A percentile compares a stretch with the other conserved stretches of the same genome.
Conservation (phyloP, 2,329 filamentous ascomycete species). For the Sporothrix mexicana region DNA sequence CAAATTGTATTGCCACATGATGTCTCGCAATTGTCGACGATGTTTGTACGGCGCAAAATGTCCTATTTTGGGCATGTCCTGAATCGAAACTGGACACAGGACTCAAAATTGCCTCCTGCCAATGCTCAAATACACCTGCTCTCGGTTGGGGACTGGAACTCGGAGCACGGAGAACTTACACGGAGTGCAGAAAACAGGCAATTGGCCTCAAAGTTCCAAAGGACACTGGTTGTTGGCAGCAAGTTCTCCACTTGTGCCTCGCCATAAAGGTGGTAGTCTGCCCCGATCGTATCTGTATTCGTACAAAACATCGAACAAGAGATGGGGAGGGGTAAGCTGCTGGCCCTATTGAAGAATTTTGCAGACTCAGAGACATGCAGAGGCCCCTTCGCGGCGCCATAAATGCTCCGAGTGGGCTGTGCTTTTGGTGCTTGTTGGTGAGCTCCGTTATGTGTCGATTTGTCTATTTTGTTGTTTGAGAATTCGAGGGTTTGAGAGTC, state of each 20-base stretch:
- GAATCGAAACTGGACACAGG: no score
- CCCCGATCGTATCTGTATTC: background rate
- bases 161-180: no score
- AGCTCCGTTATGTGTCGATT: slow-evolving; percentile 9
- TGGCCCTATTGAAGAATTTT: slow-evolving; percentile 25
- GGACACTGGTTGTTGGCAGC: background rate
- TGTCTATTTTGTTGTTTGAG: slow-evolving; percentile 17
- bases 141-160: no score
- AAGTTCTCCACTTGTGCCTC: background rate
- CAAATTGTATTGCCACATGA: background rate
- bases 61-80: no score
- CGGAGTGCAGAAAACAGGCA: no score
- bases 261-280: background rate
- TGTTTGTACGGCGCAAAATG: no score
- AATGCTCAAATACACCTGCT: no score
- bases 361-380: background rate
- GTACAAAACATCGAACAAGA: background rate
- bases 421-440: background rate
- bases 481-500: background rate
- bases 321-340: background rate
- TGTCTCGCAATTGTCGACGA: background rate
- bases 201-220: background rate
- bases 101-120: no score
- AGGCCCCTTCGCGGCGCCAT: background rate
- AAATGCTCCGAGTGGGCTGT: slow-evolving; percentile 19